Conservation (phyloP, 257 asterid genomes). For the Mitragyna speciosa region DNA sequence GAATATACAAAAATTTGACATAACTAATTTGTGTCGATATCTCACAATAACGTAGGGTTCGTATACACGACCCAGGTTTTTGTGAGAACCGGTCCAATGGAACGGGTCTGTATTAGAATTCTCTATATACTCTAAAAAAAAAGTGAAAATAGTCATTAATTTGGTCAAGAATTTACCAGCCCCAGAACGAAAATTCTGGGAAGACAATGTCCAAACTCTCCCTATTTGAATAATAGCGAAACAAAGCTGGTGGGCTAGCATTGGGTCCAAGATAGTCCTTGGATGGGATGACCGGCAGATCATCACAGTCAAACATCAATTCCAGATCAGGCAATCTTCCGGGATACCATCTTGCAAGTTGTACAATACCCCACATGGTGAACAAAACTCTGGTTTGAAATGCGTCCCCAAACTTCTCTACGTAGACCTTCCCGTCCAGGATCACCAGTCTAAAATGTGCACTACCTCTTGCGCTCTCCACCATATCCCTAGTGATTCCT, state of each 20-base stretch:
- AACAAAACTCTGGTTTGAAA: conserved; percentile 21
- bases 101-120: no score
- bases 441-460: conserved; percentile 36
- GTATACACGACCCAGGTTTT: no score
- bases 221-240: conserved; percentile 80
- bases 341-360: conserved; percentile 30
- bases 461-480: conserved; percentile 13
- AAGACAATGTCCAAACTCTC: conserved; percentile 81
- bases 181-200: conserved; percentile 97
- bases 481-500: conserved; percentile 29
- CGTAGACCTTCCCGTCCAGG: conserved; percentile 27
- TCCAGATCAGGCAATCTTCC: conserved; percentile 35
- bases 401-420: conserved; percentile 6
- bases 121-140: no score
- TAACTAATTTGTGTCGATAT: no score
- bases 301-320: conserved; percentile 35
- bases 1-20: no score
- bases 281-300: conserved; percentile 25
- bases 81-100: no score
- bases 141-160: neutral
- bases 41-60: no score
- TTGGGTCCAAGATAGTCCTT: conserved; percentile 35
- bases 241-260: conserved; percentile 55
- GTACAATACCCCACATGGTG: conserved; percentile 36
- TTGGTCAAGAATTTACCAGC: conserved; percentile 54